Evolutionary conservation across 768 basidiomycete genomes (phyloP), one percentile per base, ranked within the genome.

Genomic region (Xanthoconium purpureum): DNA sequence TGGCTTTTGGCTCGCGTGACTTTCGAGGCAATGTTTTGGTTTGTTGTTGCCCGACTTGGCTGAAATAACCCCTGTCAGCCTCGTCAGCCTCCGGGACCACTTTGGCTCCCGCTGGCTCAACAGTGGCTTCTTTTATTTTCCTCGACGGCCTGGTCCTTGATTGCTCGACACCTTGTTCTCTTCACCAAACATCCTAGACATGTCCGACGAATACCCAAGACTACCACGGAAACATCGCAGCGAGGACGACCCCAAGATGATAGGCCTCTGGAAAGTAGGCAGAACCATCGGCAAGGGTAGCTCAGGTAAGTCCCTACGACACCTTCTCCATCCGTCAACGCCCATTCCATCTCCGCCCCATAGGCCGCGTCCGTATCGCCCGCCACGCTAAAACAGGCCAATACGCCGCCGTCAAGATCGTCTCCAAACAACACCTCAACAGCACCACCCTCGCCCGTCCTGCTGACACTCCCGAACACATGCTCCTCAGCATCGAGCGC

Each of bases 331-430:
- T 36, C 10, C 33, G n/a, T 15, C 18, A 24, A 35, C 39, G 14
- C 35, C 1, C 28, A 48, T 39, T 35, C 15, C n/a, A 2, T 36
- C 5, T 0, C 33, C 2, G 9, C 6, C 13, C 7, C 42, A 20
- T 51, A 97, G 95, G 95, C 51, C 90, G 90, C 53, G 95, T 98
- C 17, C 83, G 90, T 51, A 86, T 97, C 61, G 94, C 92, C 38
- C 81, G 92, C 59, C 90, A 95, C 71, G 80, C 85, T n/a, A 88
- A 83, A 69, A 91, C 91, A 0, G 91, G 89, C 30, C 85, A 93
- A 73, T 87, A 89, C 65, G 93, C 94, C 37, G 95, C 95, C 10
- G 84, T 97, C 71, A 98, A 98, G 77, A 97, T 96, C 61, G 88
- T 98, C 32, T 85, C 88, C 43, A 95, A 95, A 72, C 77, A 77